Evolutionary conservation across 768 basidiomycete species (phyloP).

Genomic region (Macrolepiota albuminosa): DNA sequence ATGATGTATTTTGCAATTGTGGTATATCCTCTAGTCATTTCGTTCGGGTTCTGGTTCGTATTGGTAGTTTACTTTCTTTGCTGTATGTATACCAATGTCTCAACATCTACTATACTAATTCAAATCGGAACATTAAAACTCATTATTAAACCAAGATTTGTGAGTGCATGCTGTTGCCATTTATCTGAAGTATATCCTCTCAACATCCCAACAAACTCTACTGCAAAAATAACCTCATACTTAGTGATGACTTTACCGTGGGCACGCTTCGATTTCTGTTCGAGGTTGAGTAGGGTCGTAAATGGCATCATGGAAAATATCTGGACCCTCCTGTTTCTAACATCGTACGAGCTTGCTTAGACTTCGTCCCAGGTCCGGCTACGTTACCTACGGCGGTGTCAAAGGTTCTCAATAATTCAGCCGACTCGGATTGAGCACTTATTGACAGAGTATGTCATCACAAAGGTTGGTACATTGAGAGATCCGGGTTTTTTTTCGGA

Average conservation of each 20-base stretch:
- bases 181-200: no score
- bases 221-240: not conserved
- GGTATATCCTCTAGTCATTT: not conserved
- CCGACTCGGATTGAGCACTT: not conserved
- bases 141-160: not conserved
- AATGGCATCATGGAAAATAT: not conserved
- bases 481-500: not conserved
- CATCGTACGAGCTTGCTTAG: not conserved
- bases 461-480: not conserved
- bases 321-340: not conserved
- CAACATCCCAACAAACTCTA: not conserved
- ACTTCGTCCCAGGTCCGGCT: not conserved
- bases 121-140: not conserved
- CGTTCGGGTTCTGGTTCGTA: not conserved
- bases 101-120: not conserved
- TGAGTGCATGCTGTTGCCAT: not conserved
- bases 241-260: not conserved
- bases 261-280: not conserved
- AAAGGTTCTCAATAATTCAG: not conserved
- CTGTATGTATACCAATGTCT: not conserved
- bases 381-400: not conserved
- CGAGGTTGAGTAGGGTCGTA: not conserved
- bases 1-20: conserved; percentile 1
- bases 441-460: not conserved
- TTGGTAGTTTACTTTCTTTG: not conserved